Conservation (phyloP, 768 basidiomycete species). For the Rhodosporidiobolus sp. region DNA sequence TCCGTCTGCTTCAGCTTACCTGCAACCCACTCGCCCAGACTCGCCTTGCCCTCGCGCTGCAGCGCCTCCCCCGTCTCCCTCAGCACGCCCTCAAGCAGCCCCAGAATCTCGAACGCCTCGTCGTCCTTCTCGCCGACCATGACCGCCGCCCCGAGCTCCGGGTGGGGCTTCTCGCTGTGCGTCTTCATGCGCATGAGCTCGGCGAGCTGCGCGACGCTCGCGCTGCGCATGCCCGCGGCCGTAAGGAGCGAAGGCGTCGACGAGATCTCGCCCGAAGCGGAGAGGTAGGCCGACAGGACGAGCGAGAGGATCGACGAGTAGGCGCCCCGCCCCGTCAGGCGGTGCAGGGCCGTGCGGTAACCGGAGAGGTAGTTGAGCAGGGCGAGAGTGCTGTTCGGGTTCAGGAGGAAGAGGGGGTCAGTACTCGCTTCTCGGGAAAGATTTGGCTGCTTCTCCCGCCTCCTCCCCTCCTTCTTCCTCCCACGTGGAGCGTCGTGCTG, state of each 20-base stretch:
- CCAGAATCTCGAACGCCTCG: conserved; percentile 69
- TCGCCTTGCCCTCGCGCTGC: conserved; percentile 60
- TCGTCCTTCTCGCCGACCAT: conserved; percentile 66
- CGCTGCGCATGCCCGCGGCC: conserved; percentile 62
- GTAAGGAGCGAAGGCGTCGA: conserved; percentile 61
- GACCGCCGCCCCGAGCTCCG: conserved; percentile 58
- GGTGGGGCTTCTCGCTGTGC: conserved; percentile 69
- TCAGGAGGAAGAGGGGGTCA: no score
- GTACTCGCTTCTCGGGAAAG: no score
- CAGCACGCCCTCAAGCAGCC: conserved; percentile 61
- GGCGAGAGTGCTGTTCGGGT: conserved; percentile 8
- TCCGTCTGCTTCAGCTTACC: conserved; percentile 62
- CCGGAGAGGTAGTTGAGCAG: conserved; percentile 76
- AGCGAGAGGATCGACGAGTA: conserved; percentile 79
- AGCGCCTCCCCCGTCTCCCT: conserved; percentile 72
- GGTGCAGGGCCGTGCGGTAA: conserved; percentile 70
- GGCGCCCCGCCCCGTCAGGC: conserved; percentile 70
- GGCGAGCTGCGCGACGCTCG: conserved; percentile 62
- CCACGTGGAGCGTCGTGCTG: no score
- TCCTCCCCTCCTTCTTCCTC: no score
- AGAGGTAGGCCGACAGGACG: conserved; percentile 64
- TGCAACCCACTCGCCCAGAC: conserved; percentile 71
- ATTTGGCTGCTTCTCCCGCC: no score
- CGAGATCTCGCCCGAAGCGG: conserved; percentile 52
- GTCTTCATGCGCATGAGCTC: conserved; percentile 68